Base-by-base conservation (phyloP, 2,329 filamentous ascomycete species). In the Hypoxylon sp. region DNA sequence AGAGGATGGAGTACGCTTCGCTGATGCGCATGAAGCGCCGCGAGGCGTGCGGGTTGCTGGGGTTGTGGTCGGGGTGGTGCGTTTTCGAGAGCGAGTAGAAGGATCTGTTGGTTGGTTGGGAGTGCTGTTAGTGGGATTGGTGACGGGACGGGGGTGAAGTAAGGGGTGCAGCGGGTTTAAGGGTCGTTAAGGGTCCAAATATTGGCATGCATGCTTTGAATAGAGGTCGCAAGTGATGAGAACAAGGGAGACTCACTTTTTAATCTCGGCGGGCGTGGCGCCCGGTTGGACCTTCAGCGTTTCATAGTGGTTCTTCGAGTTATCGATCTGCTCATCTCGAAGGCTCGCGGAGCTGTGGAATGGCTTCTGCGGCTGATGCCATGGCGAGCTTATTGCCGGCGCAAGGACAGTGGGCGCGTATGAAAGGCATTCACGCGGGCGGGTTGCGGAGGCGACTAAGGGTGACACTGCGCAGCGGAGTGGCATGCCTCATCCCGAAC, bases 61-160 rank as follows among this genome's bases (percentile, higher is more conserved):
- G 93, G 84, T 98, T 97, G 78, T 90, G 89, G 85, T 99, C 96
- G 0, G 96, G 96, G 81, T 99, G 96, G 86, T 97, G 91, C 59
- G 87, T 83, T 82, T 98, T 97, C 77, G 94, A 97, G 79, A 98
- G 92, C 68, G 87, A 82, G 86, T 98, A 98, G 87, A 98, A 99
- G 73, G 88, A 88, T 75, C 88, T 90, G 64, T 29, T 42, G 6
- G 6, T 8, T 3, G 24, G 55, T 13, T 35, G 27, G 24, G 17
- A 62, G 48, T 24, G 66, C 47, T 8, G 47, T 44, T 15, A 15
- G 19, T 27, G 39, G 6, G n/a, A 8, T 2, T 19, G 39, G 10
- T 44, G 6, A 17, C 6, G n/a, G 17, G 39, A 3, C 10, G n/a
- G 39, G 39, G n/a, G 39, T 3, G 2, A 19, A n/a, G 6, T 19